Base-by-base conservation (phyloP, 2,329 filamentous ascomycete genomes). In the Fusarium sp. region DNA sequence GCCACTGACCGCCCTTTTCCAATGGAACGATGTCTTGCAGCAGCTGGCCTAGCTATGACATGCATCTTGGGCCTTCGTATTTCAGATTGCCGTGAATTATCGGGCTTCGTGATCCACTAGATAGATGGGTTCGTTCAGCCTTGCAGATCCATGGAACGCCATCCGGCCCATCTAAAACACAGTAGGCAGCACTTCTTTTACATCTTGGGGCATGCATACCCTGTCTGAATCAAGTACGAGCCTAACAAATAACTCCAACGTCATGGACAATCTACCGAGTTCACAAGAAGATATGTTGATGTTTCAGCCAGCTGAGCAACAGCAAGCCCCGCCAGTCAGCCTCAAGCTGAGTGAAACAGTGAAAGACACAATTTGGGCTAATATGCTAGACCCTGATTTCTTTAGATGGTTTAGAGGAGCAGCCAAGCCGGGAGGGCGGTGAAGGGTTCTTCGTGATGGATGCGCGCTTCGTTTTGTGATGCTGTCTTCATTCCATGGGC, bases 1-100 rank as follows among this genome's bases (percentile, higher is more conserved):
- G 51, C 50, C 28, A 53, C 48, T 41, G 69, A 62, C 61, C 61
- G 41, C 66, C 44, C 57, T 70, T 56, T 28, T 41, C 18, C 38
- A 39, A 58, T 22, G 9, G 9, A 58, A 50, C 11, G 20, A 39
- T 62, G 41, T 62, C 45, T 59, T 44, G 35, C 54, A 53, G 47
- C 50, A 59, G 26, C n/a, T 18, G 15, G 35, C 30, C 30, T n/a
- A 54, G 17, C 24, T 38, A 36, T 58, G 56, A 24, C 63, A 26
- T 53, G 44, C 47, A 63, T 66, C 38, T 22, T 44, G 24, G 26
- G 36, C 18, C 24, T 44, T 26, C 17, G 17, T 32, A 32, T 7
- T 30, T 53, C 30, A 47, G 22, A 41, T 32, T 67, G 11, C 58
- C 59, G 53, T 57, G 28, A 58, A 57, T 38, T 36, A 24, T 39